Percentiles rank a stretch among this genome's conserved stretches.
Evolutionary conservation across 1,284 basidiomycete genomes (phyloP).

Genomic region (Malassezia yamatoensis): DNA sequence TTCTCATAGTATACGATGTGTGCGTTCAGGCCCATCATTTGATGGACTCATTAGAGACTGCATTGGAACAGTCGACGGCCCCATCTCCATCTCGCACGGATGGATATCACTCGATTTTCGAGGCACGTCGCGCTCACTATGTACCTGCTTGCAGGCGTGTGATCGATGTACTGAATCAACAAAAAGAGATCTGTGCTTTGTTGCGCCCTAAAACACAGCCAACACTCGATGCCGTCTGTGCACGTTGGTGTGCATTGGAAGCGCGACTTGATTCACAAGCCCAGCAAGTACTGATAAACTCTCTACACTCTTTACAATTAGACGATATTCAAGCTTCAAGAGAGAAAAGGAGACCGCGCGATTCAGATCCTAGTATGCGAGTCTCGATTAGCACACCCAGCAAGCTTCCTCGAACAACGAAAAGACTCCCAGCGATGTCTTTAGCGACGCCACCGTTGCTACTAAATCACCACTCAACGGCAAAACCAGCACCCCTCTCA

Average conservation of each 20-base stretch:
- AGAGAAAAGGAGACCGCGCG: background rate
- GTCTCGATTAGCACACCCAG: background rate
- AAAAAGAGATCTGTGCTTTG: background rate
- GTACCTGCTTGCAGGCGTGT: background rate
- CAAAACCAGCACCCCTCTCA: too few relatives aligned
- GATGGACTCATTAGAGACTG: slow-evolving; percentile 1
- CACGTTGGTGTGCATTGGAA: background rate
- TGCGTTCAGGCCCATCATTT: slow-evolving; percentile 8
- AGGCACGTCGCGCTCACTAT: background rate
- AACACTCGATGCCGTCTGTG: background rate
- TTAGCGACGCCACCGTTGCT: background rate
- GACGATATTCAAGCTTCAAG: background rate
- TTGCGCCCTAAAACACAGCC: background rate
- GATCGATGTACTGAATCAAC: background rate
- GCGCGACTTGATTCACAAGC: background rate
- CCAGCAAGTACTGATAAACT: background rate
- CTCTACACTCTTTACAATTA: background rate
- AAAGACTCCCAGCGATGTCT: background rate
- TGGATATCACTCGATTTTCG: background rate
- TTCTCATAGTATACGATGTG: slow-evolving; percentile 5
- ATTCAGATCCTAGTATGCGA: background rate
- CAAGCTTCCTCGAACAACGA: background rate
- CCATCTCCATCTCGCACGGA: background rate
- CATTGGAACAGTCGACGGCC: background rate
- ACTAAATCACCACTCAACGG: too few relatives aligned